Conservation (phyloP, 768 basidiomycete genomes). For the Naganishia friedmannii region DNA sequence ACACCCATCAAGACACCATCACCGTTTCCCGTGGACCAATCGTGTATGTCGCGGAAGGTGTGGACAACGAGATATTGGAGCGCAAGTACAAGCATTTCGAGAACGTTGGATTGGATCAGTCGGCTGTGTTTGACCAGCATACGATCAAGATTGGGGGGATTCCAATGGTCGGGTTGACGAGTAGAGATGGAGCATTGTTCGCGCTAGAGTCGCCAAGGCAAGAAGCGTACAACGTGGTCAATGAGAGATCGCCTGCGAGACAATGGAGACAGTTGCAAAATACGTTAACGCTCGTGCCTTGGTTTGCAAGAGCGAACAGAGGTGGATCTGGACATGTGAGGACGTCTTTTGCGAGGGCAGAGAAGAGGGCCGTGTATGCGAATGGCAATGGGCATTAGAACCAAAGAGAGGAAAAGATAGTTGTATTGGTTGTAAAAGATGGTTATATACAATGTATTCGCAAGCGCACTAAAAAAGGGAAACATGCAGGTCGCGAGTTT, state of each 20-base stretch:
- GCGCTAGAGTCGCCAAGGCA: constrained; percentile 2
- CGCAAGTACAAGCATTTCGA: constrained; percentile 35
- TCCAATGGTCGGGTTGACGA: constrained; percentile 25
- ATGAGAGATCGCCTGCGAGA: constrained; percentile 23
- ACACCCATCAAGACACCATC: constrained; percentile 35
- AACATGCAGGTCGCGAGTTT: too few species aligned
- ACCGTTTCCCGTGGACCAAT: constrained; percentile 40
- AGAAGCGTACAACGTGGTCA: constrained; percentile 13
- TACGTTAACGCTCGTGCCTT: constrained; percentile 35
- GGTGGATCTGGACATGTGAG: constrained; percentile 37
- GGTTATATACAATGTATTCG: not conserved
- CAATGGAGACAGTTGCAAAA: constrained; percentile 28
- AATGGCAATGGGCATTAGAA: not conserved
- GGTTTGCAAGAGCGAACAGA: constrained; percentile 39
- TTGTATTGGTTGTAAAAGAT: not conserved
- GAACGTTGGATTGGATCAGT: constrained; percentile 31
- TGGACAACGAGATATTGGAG: constrained; percentile 37
- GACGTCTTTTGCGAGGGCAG: constrained; percentile 7
- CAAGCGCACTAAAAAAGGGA: too few species aligned
- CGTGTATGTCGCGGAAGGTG: constrained; percentile 38
- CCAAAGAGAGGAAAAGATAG: not conserved
- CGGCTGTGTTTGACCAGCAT: constrained; percentile 29
- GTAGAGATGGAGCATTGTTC: not conserved
- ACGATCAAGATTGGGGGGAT: constrained; percentile 33
- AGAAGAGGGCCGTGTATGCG: not conserved